Evolutionary conservation across 805 yeast species (phyloP).

Genomic region (Danielozyma ontarioensis): DNA sequence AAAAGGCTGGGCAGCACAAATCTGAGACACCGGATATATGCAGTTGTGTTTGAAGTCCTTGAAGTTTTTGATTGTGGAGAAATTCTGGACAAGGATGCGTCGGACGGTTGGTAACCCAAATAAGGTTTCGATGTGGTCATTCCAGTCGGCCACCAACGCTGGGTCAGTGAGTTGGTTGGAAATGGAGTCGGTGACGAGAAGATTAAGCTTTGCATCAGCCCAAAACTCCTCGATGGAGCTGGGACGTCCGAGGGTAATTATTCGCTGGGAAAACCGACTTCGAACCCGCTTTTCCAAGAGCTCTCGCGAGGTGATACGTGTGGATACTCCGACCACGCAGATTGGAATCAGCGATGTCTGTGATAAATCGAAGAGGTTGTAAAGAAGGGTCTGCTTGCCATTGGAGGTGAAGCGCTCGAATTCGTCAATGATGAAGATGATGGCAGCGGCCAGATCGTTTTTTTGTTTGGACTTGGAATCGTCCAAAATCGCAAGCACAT

Average conservation of each 20-base stretch:
- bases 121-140: background rate
- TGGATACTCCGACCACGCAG: constrained; percentile 74
- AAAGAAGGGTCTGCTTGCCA: constrained; percentile 75
- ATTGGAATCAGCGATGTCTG: constrained; percentile 68
- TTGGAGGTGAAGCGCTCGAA: constrained; percentile 72
- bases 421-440: constrained; percentile 79
- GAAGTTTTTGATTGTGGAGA: constrained; percentile 54
- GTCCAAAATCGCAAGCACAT: constrained; percentile 50
- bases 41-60: constrained; percentile 42
- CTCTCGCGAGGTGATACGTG: constrained; percentile 73
- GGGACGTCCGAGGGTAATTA: constrained; percentile 55
- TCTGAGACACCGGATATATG: constrained; percentile 35
- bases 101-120: constrained; percentile 6
- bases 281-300: constrained; percentile 86
- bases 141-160: background rate
- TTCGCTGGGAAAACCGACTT: constrained; percentile 80
- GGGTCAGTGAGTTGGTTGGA: constrained; percentile 10
- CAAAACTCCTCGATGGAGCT: constrained; percentile 45
- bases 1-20: constrained; percentile 19
- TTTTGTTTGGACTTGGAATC: constrained; percentile 17
- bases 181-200: constrained; percentile 21
- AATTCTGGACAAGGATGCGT: constrained; percentile 31
- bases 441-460: constrained; percentile 28
- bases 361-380: constrained; percentile 83
- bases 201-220: constrained; percentile 37